Evolutionary conservation across 305 asterid species (phyloP).

Genomic region (Fraxinus greggii): DNA sequence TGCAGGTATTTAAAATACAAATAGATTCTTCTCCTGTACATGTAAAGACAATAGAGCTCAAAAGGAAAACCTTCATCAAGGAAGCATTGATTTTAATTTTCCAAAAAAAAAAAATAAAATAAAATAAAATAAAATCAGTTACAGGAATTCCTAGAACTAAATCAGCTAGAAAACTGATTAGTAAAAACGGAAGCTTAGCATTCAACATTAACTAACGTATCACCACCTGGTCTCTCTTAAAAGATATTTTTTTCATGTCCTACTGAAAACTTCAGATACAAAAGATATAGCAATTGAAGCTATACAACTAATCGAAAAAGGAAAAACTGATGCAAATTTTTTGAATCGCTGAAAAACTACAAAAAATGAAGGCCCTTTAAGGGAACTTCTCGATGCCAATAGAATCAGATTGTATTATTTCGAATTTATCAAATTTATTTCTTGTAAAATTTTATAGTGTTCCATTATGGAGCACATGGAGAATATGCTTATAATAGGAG

Average conservation of each 20-base stretch:
- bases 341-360: background rate
- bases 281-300: background rate
- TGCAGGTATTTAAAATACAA: no score
- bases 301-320: background rate
- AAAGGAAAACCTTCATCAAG: no score
- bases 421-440: background rate
- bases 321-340: conserved; percentile 5
- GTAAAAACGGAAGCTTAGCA: background rate
- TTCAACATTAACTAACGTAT: background rate
- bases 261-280: background rate
- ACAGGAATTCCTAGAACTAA: no score
- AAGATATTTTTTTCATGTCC: background rate
- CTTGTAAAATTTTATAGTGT: background rate
- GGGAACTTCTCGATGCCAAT: background rate
- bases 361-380: background rate
- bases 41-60: no score
- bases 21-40: no score
- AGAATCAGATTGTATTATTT: background rate
- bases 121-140: no score
- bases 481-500: conserved; percentile 62
- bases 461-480: background rate
- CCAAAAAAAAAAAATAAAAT: no score
- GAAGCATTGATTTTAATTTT: no score
- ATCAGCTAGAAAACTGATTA: no score
- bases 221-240: background rate